These are phyloP conservation scores for Fusarium sp. DNA, from an alignment of 2,329 filamentous ascomycete species.

Conservation along the genomic window DNA sequence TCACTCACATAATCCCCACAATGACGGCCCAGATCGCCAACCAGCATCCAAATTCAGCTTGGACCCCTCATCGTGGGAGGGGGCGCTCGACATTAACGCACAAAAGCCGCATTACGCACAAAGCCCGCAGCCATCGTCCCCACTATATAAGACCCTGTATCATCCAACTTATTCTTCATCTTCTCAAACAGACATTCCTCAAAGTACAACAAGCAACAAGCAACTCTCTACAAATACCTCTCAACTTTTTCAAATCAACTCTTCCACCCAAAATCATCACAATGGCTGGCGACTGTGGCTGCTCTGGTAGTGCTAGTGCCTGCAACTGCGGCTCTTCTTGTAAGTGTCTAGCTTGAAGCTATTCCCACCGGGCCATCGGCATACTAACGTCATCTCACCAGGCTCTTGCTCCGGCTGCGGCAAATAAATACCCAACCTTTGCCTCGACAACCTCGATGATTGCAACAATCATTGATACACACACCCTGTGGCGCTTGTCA, in stretches of 20 bases:
- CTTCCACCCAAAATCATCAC: constrained; percentile 39
- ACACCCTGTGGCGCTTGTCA: constrained; percentile 22
- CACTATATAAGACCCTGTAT: constrained; percentile 45
- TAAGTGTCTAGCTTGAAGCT: constrained; percentile 38
- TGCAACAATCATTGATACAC: constrained; percentile 26
- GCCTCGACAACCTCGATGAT: constrained; percentile 20
- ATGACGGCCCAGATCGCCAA: constrained; percentile 29
- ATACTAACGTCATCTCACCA: constrained; percentile 32
- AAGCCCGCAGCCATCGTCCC: constrained; percentile 23
- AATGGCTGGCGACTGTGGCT: constrained; percentile 54
- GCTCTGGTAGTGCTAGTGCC: constrained; percentile 50
- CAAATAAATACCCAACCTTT: constrained; percentile 38
- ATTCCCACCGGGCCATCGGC: not conserved
- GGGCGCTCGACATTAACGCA: constrained; percentile 26
- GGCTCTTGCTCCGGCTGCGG: constrained; percentile 50
- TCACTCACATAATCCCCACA: constrained; percentile 41
- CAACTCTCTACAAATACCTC: constrained; percentile 6
- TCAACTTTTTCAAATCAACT: constrained; percentile 10
- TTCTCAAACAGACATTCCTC: constrained; percentile 28
- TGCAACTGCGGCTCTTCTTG: constrained; percentile 54
- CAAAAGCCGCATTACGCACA: constrained; percentile 37
- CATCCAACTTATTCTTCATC: constrained; percentile 19
- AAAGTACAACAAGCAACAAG: constrained; percentile 19
- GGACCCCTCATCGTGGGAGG: constrained; percentile 29
- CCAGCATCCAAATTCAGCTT: constrained; percentile 13